Percentiles rank a stretch among this genome's conserved stretches.
These are phyloP conservation scores for Aspergillus sparsus DNA, from an alignment of 495 filamentous ascomycete genomes.

Conservation along the genomic window DNA sequence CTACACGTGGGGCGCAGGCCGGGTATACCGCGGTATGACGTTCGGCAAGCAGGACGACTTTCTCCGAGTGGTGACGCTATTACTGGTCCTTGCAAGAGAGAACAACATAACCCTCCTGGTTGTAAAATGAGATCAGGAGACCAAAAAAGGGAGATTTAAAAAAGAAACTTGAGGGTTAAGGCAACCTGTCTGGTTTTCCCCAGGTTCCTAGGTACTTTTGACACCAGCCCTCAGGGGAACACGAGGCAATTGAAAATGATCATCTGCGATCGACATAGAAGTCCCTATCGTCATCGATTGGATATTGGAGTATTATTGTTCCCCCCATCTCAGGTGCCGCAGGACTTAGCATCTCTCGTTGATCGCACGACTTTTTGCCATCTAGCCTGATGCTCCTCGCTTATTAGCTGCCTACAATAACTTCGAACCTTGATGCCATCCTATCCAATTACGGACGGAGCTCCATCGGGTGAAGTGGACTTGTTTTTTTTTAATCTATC, in stretches of 20 bases:
- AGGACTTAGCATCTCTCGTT: background rate
- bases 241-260: background rate
- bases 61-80: constrained; percentile 18
- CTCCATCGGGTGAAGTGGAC: no score
- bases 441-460: no score
- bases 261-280: constrained; percentile 4
- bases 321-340: background rate
- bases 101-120: background rate
- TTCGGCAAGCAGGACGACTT: constrained; percentile 22
- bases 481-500: no score
- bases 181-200: background rate
- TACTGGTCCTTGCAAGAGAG: constrained; percentile 10
- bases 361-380: no score
- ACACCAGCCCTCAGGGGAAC: constrained; percentile 1
- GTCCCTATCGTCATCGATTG: constrained; percentile 5
- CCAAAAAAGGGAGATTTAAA: background rate
- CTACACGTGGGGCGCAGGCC: constrained; percentile 28
- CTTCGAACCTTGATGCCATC: background rate
- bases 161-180: no score
- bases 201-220: constrained; percentile 7
- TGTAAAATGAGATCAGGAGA: background rate
- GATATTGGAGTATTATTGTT: background rate
- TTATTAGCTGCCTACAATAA: background rate
- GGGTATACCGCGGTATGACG: constrained; percentile 31
- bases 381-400: no score